Conservation (phyloP, 345 rosid genomes). For the Gossypium bickii region DNA sequence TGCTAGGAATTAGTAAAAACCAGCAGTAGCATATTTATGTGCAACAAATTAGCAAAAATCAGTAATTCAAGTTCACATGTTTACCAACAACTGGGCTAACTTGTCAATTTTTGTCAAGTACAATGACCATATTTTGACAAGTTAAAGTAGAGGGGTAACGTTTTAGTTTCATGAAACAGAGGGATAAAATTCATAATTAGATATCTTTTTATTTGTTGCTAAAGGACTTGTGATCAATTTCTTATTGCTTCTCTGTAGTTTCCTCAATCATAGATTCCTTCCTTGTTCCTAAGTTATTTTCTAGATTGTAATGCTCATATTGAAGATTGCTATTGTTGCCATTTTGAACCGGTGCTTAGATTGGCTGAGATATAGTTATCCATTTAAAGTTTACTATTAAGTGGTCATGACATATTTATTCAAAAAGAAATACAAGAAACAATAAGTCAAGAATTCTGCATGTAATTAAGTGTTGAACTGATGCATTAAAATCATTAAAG, state of each 20-base stretch:
- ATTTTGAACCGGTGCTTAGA: background rate
- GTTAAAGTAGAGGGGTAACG: no score
- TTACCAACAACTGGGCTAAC: no score
- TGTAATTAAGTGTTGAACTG: background rate
- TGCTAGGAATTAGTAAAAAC: no score
- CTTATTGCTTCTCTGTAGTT: background rate
- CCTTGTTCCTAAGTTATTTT: background rate
- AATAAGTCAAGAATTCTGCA: background rate
- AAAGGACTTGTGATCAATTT: slow-evolving; percentile 6
- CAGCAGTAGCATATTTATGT: no score
- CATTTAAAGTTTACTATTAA: background rate
- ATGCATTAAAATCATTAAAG: background rate
- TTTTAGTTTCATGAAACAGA: no score
- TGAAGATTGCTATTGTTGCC: no score
- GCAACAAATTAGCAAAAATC: no score
- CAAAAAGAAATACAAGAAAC: background rate
- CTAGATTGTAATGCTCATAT: background rate
- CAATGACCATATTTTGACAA: no score
- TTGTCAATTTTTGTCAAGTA: no score
- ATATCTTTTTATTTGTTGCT: background rate
- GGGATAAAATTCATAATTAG: no score
- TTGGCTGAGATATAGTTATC: background rate
- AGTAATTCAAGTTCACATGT: no score
- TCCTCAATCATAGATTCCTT: background rate
- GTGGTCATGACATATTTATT: background rate